Percentiles rank a stretch among this genome's conserved stretches.
phyloP scores from a whole-genome alignment of 768 basidiomycete species.

The Hypholoma fasciculare region DNA sequence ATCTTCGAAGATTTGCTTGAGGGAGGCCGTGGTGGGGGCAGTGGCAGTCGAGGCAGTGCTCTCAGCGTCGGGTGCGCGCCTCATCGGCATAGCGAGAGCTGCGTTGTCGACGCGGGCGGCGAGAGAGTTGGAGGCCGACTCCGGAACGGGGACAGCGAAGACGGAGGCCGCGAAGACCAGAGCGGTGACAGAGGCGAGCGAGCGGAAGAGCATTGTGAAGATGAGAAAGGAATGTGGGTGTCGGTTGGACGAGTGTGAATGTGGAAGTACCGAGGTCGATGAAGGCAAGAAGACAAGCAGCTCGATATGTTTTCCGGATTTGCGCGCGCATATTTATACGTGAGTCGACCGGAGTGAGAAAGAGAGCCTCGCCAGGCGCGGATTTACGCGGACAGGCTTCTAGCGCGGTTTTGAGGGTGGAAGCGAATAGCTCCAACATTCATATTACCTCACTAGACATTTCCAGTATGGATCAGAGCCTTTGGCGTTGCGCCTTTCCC shows the following conservation, averaged over 20 bases:
- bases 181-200: conserved; percentile 21
- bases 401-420: neutral
- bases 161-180: conserved; percentile 19
- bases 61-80: conserved; percentile 14
- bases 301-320: neutral
- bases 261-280: neutral
- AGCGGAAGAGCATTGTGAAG: conserved; percentile 23
- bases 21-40: neutral
- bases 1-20: conserved; percentile 15
- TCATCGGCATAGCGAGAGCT: neutral
- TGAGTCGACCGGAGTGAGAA: neutral
- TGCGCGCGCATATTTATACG: neutral
- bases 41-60: neutral
- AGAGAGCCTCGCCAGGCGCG: too few relatives aligned
- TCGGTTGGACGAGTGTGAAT: neutral
- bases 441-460: neutral
- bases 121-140: neutral
- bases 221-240: conserved; percentile 14
- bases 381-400: neutral
- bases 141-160: conserved; percentile 5
- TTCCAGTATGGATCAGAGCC: neutral
- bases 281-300: neutral
- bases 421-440: neutral
- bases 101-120: neutral
- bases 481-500: neutral